These are phyloP conservation scores for Termitomyces bulborhizus DNA, from an alignment of 768 basidiomycete genomes.

Conservation along the genomic window DNA sequence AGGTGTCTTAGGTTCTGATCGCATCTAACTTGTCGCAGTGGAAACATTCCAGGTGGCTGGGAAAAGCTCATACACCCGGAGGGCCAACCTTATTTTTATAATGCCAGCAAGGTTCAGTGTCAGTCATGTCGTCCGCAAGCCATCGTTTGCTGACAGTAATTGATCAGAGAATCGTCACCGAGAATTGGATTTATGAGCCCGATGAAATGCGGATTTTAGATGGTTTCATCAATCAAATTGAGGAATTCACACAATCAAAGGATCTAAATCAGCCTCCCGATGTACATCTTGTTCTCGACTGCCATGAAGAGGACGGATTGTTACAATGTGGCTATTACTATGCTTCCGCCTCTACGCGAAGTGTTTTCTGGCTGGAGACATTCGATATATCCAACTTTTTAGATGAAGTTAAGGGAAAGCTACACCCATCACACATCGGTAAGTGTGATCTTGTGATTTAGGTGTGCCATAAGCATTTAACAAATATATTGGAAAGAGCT, in stretches of 20 bases:
- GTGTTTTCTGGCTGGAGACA: constrained; percentile 1
- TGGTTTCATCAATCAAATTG: constrained; percentile 1
- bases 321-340: constrained; percentile 6
- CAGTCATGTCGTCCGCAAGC: background rate
- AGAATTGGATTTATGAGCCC: constrained; percentile 6
- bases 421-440: background rate
- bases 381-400: background rate
- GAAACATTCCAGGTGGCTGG: too few relatives aligned
- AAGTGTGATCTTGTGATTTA: background rate
- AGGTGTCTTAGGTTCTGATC: too few relatives aligned
- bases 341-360: background rate
- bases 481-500: background rate
- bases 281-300: constrained; percentile 5
- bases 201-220: background rate
- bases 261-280: background rate
- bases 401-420: too few relatives aligned
- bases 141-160: background rate
- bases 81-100: background rate
- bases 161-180: constrained; percentile 5
- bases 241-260: background rate
- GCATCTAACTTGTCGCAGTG: too few relatives aligned
- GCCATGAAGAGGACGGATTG: background rate
- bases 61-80: too few relatives aligned
- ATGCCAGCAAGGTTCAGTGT: background rate
- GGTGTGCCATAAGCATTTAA: background rate